Evolutionary conservation across 1,284 basidiomycete species (phyloP).

Genomic region (Sporisorium exsertum): DNA sequence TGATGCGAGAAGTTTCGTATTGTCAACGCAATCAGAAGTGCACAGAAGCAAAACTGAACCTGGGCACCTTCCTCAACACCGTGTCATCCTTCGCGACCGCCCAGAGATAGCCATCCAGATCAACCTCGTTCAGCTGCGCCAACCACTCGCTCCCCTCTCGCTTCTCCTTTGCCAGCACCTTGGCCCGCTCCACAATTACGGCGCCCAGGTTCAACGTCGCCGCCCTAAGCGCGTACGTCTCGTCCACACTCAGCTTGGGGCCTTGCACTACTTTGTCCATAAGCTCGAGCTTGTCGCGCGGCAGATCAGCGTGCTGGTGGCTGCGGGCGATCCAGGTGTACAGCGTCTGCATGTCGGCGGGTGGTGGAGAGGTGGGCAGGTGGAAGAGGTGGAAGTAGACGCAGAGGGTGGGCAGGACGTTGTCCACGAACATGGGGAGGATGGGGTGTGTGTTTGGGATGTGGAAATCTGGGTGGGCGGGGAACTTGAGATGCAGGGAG

Average conservation of each 20-base stretch:
- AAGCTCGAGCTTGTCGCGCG: not conserved
- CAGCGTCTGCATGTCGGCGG: conserved; percentile 18
- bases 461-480: conserved; percentile 55
- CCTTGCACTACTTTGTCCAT: conserved; percentile 20
- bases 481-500: conserved; percentile 75
- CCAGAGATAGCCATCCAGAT: conserved; percentile 66
- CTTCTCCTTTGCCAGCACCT: conserved; percentile 28
- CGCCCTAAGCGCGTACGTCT: conserved; percentile 61
- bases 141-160: conserved; percentile 26
- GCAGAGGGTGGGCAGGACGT: conserved; percentile 85
- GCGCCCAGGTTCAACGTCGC: conserved; percentile 54
- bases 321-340: conserved; percentile 11
- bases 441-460: conserved; percentile 67
- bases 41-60: conserved; percentile 36
- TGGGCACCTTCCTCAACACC: conserved; percentile 52
- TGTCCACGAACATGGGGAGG: conserved; percentile 83
- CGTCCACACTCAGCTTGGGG: conserved; percentile 32
- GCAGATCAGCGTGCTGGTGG: conserved; percentile 11
- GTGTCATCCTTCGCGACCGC: conserved; percentile 58
- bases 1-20: no score
- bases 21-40: conserved; percentile 27
- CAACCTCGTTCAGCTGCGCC: conserved; percentile 54
- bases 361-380: conserved; percentile 70
- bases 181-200: conserved; percentile 44
- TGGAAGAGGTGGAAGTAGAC: conserved; percentile 81